Base-by-base conservation (phyloP, 192 early-diverging fungal species). In the Coemansia sp. region DNA sequence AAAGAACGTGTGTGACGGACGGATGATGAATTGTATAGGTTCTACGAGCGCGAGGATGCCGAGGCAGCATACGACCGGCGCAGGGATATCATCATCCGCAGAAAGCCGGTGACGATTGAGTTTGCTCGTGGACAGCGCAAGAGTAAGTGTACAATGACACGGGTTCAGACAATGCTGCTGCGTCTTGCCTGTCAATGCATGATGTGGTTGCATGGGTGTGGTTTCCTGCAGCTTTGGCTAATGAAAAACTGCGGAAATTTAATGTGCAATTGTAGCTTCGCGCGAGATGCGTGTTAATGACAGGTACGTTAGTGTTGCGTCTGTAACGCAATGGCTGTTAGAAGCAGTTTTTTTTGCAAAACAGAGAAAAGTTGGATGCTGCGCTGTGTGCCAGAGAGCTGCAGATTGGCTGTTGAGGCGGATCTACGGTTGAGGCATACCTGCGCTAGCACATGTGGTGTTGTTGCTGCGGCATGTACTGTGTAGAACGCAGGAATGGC, bases 81-180 rank as follows among this genome's bases (percentile, higher is more conserved):
- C 55, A 64, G 53, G 21, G 69, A 71, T 31, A 65, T 74, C 3
- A 10, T 68, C 42, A 64, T 81, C 28, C 58, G 53, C 20, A 53
- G 69, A 18, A 66, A 64, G 44, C 68, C 72, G 18, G 72, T 71
- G 59, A 58, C 69, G 21, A 56, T 81, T 26, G 78, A 81, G 68
- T 81, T 81, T 74, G 78, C 78, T n/a, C 71, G 73, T 49, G 78
- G 78, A 17, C 64, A 74, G 62, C 78, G 78, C 63, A 81, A 81
- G 63, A 71, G 73, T 76, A 76, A 63, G 73, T 60, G 48, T 50
- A 11, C 26, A 25, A n/a, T 62, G 42, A 17, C 42, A 17, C 42
- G 42, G 42, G 42, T 44, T 15, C 42, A 12, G 42, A 17, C 42
- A 44, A 17, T 17, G 42, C 12, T 14, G 14, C 42, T 42, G 40